These are phyloP conservation scores for Venturia pyrina DNA, from an alignment of 2,329 filamentous ascomycete genomes.

Conservation along the genomic window DNA sequence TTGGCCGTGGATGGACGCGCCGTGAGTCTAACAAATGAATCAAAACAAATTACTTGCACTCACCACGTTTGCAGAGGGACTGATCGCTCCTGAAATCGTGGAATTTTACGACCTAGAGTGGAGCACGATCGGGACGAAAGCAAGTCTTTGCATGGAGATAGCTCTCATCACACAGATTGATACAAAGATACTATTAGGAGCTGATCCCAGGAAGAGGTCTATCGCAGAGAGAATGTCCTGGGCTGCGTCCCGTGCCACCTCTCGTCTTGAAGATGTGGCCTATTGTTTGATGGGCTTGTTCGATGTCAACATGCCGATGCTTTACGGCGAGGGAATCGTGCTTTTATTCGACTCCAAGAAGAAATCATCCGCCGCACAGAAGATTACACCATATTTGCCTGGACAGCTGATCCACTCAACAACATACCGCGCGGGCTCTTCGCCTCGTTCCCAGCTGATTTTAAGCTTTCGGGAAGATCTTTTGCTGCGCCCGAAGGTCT, in stretches of 20 bases:
- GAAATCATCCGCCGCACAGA: constrained; percentile 10
- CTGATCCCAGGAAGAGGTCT: background rate
- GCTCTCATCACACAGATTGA: constrained; percentile 4
- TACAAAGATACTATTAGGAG: background rate
- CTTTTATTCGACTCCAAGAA: constrained; percentile 12
- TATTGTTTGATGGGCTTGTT: constrained; percentile 13
- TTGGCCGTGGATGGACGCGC: constrained; percentile 8
- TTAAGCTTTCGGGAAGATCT: background rate
- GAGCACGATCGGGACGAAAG: background rate
- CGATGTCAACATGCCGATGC: constrained; percentile 12
- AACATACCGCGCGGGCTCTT: constrained; percentile 5
- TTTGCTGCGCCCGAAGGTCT: background rate
- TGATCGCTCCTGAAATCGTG: background rate
- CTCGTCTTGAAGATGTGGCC: constrained; percentile 11
- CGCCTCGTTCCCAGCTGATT: constrained; percentile 2
- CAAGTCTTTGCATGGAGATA: background rate
- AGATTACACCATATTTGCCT: constrained; percentile 13
- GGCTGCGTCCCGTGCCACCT: constrained; percentile 8
- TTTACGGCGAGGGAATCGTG: constrained; percentile 13
- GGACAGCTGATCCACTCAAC: background rate
- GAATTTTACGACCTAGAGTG: constrained; percentile 2
- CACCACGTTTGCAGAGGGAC: background rate
- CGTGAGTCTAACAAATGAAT: background rate
- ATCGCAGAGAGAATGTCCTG: constrained; percentile 13
- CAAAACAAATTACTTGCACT: no score